A percentile compares a stretch with the other conserved stretches of the same genome.
Conservation (phyloP, 306 rosid genomes). For the Vicia sativa region DNA sequence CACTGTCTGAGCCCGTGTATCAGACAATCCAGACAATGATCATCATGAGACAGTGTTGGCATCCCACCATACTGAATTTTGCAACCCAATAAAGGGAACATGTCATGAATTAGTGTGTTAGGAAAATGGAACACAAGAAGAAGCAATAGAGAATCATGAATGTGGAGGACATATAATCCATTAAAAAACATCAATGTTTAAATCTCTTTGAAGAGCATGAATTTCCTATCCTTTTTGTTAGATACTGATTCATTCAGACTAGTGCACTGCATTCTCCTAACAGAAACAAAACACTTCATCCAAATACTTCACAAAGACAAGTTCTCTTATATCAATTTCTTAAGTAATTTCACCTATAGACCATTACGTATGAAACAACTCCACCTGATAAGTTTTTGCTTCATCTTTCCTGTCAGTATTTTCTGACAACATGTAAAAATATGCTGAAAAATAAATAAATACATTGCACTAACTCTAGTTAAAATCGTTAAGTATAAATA, state of each 20-base stretch:
- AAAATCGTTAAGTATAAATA: neutral
- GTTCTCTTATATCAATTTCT: constrained; percentile 16
- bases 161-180: constrained; percentile 20
- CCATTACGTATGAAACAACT: constrained; percentile 5
- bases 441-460: constrained; percentile 2
- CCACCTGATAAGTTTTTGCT: constrained; percentile 23
- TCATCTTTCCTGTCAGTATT: constrained; percentile 20
- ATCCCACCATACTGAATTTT: constrained; percentile 70
- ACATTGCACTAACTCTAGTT: neutral
- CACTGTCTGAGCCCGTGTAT: constrained; percentile 62
- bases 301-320: neutral
- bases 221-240: constrained; percentile 1
- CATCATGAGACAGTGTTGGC: constrained; percentile 58
- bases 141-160: constrained; percentile 29
- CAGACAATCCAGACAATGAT: constrained; percentile 70
- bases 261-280: constrained; percentile 2
- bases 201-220: constrained; percentile 17
- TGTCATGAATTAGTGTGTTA: constrained; percentile 29
- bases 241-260: constrained; percentile 19
- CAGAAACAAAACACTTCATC: neutral
- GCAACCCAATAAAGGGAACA: constrained; percentile 41
- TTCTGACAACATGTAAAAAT: constrained; percentile 9
- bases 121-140: constrained; percentile 1
- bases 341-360: neutral
- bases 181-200: constrained; percentile 16